Base-by-base conservation (phyloP, 371 early-diverging fungal species). In the Rhizopus arrhizus region DNA sequence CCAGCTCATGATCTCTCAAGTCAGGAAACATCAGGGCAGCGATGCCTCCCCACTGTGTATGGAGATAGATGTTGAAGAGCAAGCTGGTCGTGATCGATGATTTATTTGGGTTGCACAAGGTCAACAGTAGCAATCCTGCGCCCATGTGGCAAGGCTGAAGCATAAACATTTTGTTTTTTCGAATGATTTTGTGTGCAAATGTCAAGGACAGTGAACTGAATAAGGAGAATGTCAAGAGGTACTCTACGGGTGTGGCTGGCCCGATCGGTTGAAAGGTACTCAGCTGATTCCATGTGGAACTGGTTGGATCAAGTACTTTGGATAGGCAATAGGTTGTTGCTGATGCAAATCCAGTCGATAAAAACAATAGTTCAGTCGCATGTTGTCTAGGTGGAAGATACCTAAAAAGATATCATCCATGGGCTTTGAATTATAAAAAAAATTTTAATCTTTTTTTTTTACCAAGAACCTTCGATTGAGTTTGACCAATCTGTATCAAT, bases 81-180 rank as follows among this genome's bases (percentile, higher is more conserved):
- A 84, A 32, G 42, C 81, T 78, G 4, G 82, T 80, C 40, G 74
- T 52, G 9, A 73, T 59, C 3, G 77, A 72, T 16, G 65, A 60
- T 16, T 77, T 73, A 57, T 75, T 69, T 49, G 80, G 79, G 48
- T 71, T 75, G 28, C 65, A 48, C 70, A 87, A 63, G 62, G 78
- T 77, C 32, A 72, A 35, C 58, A 83, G 76, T 55, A 87, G 53
- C 42, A 85, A 33, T 56, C 82, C 62, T 5, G 83, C 83, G 34
- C 80, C 81, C 78, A 87, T 77, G 61, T 87, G 87, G 66, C 87
- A 87, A 5, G 87, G 87, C 54, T 87, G 87, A 10, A 85, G 69
- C 76, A 87, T 72, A 56, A 77, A 86, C 12, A 84, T 34, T 38
- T 74, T 53, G 48, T 77, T 81, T 32, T 73, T 77, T 4, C 83